Evolutionary conservation across 1,284 basidiomycete species (phyloP), one percentile per base, ranked within the genome.

Genomic region (Ceratobasidium sp.): DNA sequence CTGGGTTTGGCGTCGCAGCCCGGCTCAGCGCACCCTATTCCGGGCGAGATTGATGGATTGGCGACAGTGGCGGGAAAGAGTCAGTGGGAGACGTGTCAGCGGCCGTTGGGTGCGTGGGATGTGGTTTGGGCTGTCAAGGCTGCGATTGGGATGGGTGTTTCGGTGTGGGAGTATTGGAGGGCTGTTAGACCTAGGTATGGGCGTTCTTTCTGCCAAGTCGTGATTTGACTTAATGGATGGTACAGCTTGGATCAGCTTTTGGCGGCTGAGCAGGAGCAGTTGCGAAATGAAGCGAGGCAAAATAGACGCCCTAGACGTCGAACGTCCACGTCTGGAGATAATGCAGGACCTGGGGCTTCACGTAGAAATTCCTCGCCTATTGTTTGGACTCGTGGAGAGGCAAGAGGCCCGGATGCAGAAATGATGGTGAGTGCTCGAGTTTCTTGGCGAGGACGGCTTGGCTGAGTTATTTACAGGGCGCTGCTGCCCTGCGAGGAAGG

Each of bases 91-190:
- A 68, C 75, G 24, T 78, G 77, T 72, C 65, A 75, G n/a, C 61
- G 68, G 16, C 77, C 77, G 4, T 81, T 93, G 13, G 92, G 92
- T 0, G 82, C 84, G 2, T 93, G 92, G 92, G 86, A 89, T 74
- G 85, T 85, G 62, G 82, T 93, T 3, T 93, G 92, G 90, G 81
- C 90, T 29, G 82, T 85, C 27, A 85, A 90, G 76, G 87, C 88
- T 5, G 78, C 83, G 8, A 79, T 92, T 48, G 87, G 88, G 3
- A 83, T 84, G 41, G 78, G 80, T 16, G 79, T 92, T 75, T 84
- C 87, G 0, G 86, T 86, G 76, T 92, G 71, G 65, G 64, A 64
- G 51, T 76, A 72, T 63, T 24, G 58, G 58, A 31, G 69, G 58
- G 53, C 66, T 24, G 49, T 61, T 41, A 54, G 56, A 22, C 74